Base-by-base conservation (phyloP, 768 basidiomycete genomes). In the Dendrothele bispora region DNA sequence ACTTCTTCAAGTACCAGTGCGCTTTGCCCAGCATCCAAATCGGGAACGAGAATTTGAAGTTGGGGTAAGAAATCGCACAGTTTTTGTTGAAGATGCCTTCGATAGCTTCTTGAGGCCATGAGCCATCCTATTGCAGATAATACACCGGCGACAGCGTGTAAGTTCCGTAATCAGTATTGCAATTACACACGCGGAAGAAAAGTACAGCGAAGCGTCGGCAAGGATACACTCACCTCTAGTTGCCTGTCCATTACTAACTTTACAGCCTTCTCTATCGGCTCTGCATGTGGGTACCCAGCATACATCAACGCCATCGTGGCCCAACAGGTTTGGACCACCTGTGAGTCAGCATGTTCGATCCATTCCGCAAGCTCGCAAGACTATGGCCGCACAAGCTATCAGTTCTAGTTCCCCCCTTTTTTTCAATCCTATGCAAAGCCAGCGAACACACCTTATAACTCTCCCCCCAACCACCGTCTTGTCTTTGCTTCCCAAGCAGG, bases 381-480 rank as follows among this genome's bases (percentile, higher is more conserved):
- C 95, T 97, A 54, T 18, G 25, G n/a, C n/a, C n/a, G n/a, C n/a
- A n/a, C n/a, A n/a, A n/a, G n/a, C n/a, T n/a, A n/a, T n/a, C n/a
- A n/a, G n/a, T n/a, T n/a, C n/a, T n/a, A n/a, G n/a, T n/a, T n/a
- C n/a, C n/a, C n/a, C n/a, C n/a, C n/a, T n/a, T n/a, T n/a, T n/a
- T n/a, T n/a, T n/a, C n/a, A n/a, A n/a, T n/a, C n/a, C n/a, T n/a
- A n/a, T 22, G 28, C 4, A n/a, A 49, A 71, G 74, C 83, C 85
- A 83, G 73, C 82, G 75, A 30, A 51, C 74, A 38, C 39, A 92
- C 95, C 84, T 91, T 88, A 68, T 93, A 98, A 56, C 92, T 98
- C 69, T 98, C 97, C 15, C 97, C 97, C 95, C 97, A 99, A 0
- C 95, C 95, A 17, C 95, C 95, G 59, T 98, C 97, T 7, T 93